Evolutionary conservation across 805 yeast species (phyloP).

Genomic region (Wickerhamiella musiphila): DNA sequence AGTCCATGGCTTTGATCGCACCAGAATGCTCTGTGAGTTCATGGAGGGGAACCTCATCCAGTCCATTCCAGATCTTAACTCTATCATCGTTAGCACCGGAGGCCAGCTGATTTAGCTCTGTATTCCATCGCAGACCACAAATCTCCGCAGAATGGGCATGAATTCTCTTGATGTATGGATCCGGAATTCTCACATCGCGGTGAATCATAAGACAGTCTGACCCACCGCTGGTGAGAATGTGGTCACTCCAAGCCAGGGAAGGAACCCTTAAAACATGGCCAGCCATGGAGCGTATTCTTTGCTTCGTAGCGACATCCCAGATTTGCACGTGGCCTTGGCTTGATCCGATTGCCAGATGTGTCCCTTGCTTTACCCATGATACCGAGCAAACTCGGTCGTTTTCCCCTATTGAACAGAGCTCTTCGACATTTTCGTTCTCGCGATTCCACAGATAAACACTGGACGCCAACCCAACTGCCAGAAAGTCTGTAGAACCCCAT

Average conservation of each 20-base stretch:
- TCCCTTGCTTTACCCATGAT: slow-evolving; percentile 88
- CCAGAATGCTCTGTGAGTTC: slow-evolving; percentile 74
- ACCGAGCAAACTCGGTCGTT: slow-evolving; percentile 65
- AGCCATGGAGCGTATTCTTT: slow-evolving; percentile 77
- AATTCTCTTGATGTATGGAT: slow-evolving; percentile 57
- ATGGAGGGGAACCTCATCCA: slow-evolving; percentile 46
- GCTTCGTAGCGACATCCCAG: slow-evolving; percentile 75
- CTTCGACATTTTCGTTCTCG: slow-evolving; percentile 59
- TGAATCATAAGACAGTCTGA: slow-evolving; percentile 73
- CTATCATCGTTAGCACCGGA: slow-evolving; percentile 92
- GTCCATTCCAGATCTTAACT: slow-evolving; percentile 75
- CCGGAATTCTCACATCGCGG: slow-evolving; percentile 78
- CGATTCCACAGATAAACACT: slow-evolving; percentile 88
- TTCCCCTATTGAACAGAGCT: slow-evolving; percentile 56
- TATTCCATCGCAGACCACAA: slow-evolving; percentile 90
- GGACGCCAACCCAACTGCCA: slow-evolving; percentile 82
- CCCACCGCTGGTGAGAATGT: slow-evolving; percentile 72
- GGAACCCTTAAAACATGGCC: slow-evolving; percentile 80
- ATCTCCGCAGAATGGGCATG: slow-evolving; percentile 81
- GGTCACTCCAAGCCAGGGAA: slow-evolving; percentile 87
- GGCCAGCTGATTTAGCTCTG: slow-evolving; percentile 78
- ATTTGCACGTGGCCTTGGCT: slow-evolving; percentile 75
- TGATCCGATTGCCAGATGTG: slow-evolving; percentile 89
- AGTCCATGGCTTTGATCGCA: slow-evolving; percentile 89
- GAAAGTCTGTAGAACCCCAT: slow-evolving; percentile 81